Base-by-base conservation (phyloP, 257 asterid genomes). In the Primulina eburnea region DNA sequence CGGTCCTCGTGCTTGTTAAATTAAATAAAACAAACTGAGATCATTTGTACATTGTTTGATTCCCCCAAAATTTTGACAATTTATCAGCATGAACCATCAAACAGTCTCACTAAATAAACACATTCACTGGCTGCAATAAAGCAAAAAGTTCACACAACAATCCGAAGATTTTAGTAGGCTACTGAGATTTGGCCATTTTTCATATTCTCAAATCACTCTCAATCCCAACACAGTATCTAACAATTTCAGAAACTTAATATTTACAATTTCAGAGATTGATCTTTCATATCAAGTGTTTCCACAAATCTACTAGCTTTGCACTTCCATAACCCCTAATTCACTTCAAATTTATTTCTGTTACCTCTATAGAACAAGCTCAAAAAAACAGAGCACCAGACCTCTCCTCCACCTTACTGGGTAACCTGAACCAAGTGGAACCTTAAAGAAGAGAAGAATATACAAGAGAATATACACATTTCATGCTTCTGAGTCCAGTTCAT, bases 401-500 rank as follows among this genome's bases (percentile, higher is more conserved):
- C 68, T 20, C 18, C 26, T 33, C 50, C 65, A 66, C 68, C 61
- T 68, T 67, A 69, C 32, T 62, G 74, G 66, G 68, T 77, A 77
- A 56, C 73, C 24, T 28, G 5, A 71, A 61, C 47, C 80, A 57
- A 63, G 69, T 70, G 35, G 59, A 68, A 34, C 59, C 67, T 62
- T 40, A 58, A 64, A 73, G 4, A 73, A 62, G 78, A 67, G 29
- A 59, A 69, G 70, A 29, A 65, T 21, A 58, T 18, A 61, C 37
- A 8, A 26, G 69, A 63, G 73, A 67, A 77, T 64, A 14, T 77
- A 71, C 76, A 63, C 57, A 69, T 55, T 65, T 84, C 75, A 88
- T 55, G 82, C 81, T 77, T 83, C 90, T 30, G 78, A 60, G 61
- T 83, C 83, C 5, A 71, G 79, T 68, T 85, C 87, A 5, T 87